Base-by-base conservation (phyloP, 306 rosid species). In the Vigna trinervia region DNA sequence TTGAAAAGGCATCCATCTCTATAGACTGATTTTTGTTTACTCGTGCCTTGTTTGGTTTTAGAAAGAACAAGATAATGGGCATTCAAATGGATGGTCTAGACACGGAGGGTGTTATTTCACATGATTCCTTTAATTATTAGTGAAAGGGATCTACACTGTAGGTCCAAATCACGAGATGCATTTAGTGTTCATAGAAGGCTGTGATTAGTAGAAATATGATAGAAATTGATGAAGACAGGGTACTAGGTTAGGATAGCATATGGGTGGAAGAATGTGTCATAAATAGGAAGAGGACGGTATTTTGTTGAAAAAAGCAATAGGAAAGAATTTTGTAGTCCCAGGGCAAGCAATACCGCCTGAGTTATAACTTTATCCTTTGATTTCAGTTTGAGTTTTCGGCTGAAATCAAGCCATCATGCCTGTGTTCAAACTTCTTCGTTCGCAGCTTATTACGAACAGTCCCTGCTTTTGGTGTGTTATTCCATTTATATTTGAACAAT, bases 401-500 rank as follows among this genome's bases (percentile, higher is more conserved):
- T 45, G 70, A 62, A 59, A 76, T 45, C 28, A 53, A 3, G 17
- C 36, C n/a, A 4, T 61, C 43, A 30, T 62, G 23, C 30, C 32
- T 54, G 15, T 53, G 51, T 81, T 69, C 3, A 15, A 7, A 46
- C 53, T 75, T 75, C 50, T 12, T 52, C 54, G 70, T 53, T 76
- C 41, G 70, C 71, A 15, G 57, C 32, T 50, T 39, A 7, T 36
- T 48, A 50, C 39, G 50, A 47, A 58, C 19, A 46, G 46, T 59
- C 51, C 50, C 14, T 19, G 45, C 62, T 43, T 80, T 43, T 43
- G 11, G 45, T 10, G 34, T 52, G 41, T 66, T 20, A 43, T 5
- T 54, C 51, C 8, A 50, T 38, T 8, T 52, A 52, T 52, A n/a
- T 36, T 69, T 62, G 36, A 22, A 62, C 32, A 28, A 22, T 62